Percentiles rank a stretch among this genome's conserved stretches.
Conservation (phyloP, 1,284 basidiomycete species). For the Fomitopsis pinicola region DNA sequence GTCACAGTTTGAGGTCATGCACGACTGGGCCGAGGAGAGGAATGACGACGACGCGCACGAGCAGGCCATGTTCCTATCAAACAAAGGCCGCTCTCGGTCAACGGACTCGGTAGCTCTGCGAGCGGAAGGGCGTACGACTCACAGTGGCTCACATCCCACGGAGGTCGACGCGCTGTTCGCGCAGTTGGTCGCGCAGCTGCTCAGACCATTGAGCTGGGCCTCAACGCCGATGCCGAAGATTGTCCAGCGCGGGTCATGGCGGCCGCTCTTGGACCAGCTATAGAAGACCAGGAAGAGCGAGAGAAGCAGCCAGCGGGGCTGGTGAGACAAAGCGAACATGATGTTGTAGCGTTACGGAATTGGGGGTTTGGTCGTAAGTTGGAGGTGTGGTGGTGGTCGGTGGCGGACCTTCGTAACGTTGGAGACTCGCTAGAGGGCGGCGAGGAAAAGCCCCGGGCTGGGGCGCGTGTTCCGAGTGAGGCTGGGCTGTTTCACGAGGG, state of each 20-base stretch:
- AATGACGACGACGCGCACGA: constrained; percentile 16
- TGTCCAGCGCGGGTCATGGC: constrained; percentile 7
- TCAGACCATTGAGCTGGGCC: constrained; percentile 7
- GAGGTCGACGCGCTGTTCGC: not conserved
- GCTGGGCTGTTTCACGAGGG: not conserved
- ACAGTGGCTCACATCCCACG: constrained; percentile 14
- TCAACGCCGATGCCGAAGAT: constrained; percentile 16
- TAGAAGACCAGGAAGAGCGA: constrained; percentile 17
- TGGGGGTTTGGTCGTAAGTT: constrained; percentile 2
- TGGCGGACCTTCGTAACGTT: not conserved
- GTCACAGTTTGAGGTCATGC: constrained; percentile 15
- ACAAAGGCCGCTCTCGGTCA: not conserved
- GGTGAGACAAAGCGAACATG: not conserved
- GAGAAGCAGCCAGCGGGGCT: constrained; percentile 20
- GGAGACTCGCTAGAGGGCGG: not conserved
- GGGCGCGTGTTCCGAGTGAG: not conserved
- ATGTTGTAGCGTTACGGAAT: not conserved
- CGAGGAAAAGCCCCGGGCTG: not conserved
- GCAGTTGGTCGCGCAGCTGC: not conserved
- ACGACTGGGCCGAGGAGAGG: constrained; percentile 14
- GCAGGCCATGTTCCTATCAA: constrained; percentile 12
- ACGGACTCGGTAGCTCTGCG: not conserved
- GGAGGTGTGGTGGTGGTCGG: not conserved
- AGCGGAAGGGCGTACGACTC: constrained; percentile 1
- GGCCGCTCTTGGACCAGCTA: constrained; percentile 12